phyloP scores from a whole-genome alignment of 257 asterid genomes.

The Penstemon newberryi region DNA sequence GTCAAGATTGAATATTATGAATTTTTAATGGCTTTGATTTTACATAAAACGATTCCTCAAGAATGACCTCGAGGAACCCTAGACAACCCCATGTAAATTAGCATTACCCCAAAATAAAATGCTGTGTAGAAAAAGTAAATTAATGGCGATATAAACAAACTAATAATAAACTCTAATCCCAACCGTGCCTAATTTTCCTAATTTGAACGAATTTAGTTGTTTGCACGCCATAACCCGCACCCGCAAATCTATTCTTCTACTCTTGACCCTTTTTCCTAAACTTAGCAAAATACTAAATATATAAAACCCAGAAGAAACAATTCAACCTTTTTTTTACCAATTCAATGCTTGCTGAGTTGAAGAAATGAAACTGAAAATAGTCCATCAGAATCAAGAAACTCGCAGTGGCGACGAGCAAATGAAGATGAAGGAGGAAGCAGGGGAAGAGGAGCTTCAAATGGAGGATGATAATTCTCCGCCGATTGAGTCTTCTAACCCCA shows the following conservation, averaged over 20 bases:
- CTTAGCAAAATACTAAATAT: background rate
- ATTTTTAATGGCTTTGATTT: too few species aligned
- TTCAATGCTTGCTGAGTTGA: conserved; percentile 14
- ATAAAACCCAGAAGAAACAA: conserved; percentile 11
- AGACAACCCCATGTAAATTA: too few species aligned
- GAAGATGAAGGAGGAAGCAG: conserved; percentile 34
- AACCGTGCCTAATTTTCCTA: too few species aligned
- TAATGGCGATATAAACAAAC: too few species aligned
- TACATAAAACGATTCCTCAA: too few species aligned
- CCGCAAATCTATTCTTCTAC: conserved; percentile 5
- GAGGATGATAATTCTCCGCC: conserved; percentile 30
- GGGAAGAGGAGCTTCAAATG: conserved; percentile 27
- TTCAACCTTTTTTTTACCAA: background rate
- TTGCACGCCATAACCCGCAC: background rate
- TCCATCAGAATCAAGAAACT: conserved; percentile 64
- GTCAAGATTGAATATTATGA: too few species aligned
- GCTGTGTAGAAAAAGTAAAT: too few species aligned
- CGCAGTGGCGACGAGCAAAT: conserved; percentile 32
- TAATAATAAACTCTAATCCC: too few species aligned
- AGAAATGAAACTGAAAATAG: conserved; percentile 67
- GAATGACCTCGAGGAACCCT: too few species aligned
- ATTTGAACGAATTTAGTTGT: background rate
- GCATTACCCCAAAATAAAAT: too few species aligned
- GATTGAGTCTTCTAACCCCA: conserved; percentile 33
- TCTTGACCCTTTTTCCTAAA: background rate